Percentiles rank a stretch among this genome's conserved stretches.
These are phyloP conservation scores for Hericium coralloides DNA, from an alignment of 768 basidiomycete genomes.

Conservation along the genomic window DNA sequence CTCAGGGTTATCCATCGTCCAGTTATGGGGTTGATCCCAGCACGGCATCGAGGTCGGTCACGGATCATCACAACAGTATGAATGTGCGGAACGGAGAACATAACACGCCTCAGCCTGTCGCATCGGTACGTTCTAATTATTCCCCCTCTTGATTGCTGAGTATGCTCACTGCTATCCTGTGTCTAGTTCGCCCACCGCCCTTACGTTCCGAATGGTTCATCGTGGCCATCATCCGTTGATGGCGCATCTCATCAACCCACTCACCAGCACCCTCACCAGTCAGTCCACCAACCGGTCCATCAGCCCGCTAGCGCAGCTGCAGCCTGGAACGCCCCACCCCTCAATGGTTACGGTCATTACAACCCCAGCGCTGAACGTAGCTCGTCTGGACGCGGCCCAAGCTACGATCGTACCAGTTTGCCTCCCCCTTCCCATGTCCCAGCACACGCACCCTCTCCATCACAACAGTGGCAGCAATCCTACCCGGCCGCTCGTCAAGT, in stretches of 20 bases:
- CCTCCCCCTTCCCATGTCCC: neutral
- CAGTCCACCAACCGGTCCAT: too few species aligned
- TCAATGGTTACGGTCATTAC: slow-evolving; percentile 1
- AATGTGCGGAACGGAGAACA: neutral
- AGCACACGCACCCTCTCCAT: too few species aligned
- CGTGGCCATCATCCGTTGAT: neutral
- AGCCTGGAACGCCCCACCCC: slow-evolving; percentile 3
- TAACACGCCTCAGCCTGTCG: neutral
- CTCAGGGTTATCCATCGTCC: neutral
- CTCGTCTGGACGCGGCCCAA: neutral
- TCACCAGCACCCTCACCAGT: too few species aligned
- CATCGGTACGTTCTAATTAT: too few species aligned
- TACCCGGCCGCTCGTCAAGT: too few species aligned
- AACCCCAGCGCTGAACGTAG: slow-evolving; percentile 6
- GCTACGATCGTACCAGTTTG: neutral
- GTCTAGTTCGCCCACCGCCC: neutral
- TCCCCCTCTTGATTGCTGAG: too few species aligned
- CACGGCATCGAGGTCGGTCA: neutral
- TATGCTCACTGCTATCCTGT: too few species aligned
- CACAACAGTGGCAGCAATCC: too few species aligned
- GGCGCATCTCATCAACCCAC: neutral
- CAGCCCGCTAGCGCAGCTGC: neutral
- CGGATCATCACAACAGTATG: neutral
- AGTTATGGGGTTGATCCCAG: neutral
- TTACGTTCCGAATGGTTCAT: neutral